Percentiles rank a stretch among this genome's conserved stretches.
Conservation (phyloP, 2,329 filamentous ascomycete species). For the Pseudocercospora macadamiae region DNA sequence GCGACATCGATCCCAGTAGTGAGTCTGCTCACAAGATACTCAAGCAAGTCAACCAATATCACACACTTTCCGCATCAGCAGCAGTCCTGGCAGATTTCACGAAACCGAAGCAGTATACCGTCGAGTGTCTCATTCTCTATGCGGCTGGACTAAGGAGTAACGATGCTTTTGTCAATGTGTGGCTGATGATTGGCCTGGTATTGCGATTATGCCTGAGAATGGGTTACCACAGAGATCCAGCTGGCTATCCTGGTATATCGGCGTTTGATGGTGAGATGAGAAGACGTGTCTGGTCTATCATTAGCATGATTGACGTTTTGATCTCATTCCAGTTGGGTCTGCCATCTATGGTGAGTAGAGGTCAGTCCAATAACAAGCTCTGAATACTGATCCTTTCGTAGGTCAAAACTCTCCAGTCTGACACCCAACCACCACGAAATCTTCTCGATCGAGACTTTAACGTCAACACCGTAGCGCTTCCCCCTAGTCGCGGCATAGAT, state of each 20-base stretch:
- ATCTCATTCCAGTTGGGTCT: constrained; percentile 54
- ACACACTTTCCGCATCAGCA: constrained; percentile 36
- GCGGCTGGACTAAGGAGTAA: constrained; percentile 34
- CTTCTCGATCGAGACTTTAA: constrained; percentile 51
- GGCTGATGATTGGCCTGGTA: constrained; percentile 47
- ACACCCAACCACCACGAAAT: constrained; percentile 50
- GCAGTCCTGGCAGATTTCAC: constrained; percentile 46
- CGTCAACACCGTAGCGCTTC: constrained; percentile 39
- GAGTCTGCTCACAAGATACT: constrained; percentile 25
- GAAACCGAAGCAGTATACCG: constrained; percentile 47
- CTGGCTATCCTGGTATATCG: constrained; percentile 46
- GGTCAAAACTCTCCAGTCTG: constrained; percentile 41
- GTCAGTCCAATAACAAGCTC: background rate
- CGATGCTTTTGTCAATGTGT: constrained; percentile 41
- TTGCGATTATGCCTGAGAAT: constrained; percentile 46
- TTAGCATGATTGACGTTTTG: constrained; percentile 50
- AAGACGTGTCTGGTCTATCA: constrained; percentile 47
- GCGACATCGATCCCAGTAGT: constrained; percentile 29
- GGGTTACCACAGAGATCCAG: constrained; percentile 52
- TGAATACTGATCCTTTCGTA: constrained; percentile 3
- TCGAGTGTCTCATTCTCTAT: constrained; percentile 46
- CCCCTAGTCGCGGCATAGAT: constrained; percentile 37
- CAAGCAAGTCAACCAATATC: constrained; percentile 32
- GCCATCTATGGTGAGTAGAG: constrained; percentile 49
- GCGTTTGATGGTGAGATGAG: constrained; percentile 52